phyloP scores from a whole-genome alignment of 805 yeast genomes.

The Martiniozyma abietophila region DNA sequence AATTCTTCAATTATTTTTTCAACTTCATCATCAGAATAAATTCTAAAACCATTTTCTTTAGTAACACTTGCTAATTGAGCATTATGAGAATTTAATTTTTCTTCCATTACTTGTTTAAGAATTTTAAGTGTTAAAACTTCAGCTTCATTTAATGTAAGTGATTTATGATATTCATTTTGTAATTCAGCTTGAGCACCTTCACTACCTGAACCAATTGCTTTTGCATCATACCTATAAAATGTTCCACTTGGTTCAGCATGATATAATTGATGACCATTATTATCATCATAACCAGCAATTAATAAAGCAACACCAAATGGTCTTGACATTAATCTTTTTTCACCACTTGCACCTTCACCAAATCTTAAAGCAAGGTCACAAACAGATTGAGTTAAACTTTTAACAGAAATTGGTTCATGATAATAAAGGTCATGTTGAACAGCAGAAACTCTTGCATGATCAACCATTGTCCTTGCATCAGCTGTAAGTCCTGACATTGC shows the following conservation, averaged over 20 bases:
- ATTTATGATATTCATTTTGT: conserved; percentile 92
- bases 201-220: conserved; percentile 97
- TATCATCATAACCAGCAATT: conserved; percentile 89
- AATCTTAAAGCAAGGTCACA: conserved; percentile 95
- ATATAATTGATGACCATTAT: conserved; percentile 90
- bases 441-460: conserved; percentile 88
- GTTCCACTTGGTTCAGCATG: conserved; percentile 99
- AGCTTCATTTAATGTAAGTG: conserved; percentile 86
- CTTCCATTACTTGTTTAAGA: conserved; percentile 98
- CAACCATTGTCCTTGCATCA: conserved; percentile 97
- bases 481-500: conserved; percentile 99
- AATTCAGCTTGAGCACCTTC: conserved; percentile 99
- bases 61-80: conserved; percentile 95
- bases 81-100: conserved; percentile 87
- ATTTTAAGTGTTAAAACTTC: conserved; percentile 82
- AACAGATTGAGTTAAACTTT: conserved; percentile 89
- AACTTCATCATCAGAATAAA: conserved; percentile 76
- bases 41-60: conserved; percentile 71
- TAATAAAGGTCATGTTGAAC: conserved; percentile 84
- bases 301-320: conserved; percentile 98
- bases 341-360: conserved; percentile 96
- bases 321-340: conserved; percentile 90
- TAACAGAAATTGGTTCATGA: conserved; percentile 88
- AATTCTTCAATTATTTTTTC: conserved; percentile 69
- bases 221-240: conserved; percentile 94